Evolutionary conservation across 2,329 filamentous ascomycete genomes (phyloP), one percentile per base, ranked within the genome.

Genomic region (Aureobasidium sp.): DNA sequence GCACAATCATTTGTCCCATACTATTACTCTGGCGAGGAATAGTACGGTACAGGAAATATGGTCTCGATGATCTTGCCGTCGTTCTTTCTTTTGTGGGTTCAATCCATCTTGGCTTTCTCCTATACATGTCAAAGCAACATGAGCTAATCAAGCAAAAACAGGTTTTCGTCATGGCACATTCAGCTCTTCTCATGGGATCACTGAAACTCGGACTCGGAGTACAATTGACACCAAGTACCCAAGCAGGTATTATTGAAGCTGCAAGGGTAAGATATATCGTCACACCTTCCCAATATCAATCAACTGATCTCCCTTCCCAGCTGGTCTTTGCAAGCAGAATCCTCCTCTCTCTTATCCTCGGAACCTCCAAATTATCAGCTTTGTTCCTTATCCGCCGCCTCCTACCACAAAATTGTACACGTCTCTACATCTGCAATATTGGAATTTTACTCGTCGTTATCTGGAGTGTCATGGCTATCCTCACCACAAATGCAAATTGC

Each of bases 131-230:
- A 21, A 21, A 21, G 11, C 21, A 30, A 32, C 5, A n/a, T 3
- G 32, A 30, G 27, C 27, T 48, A 4, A 48, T 32, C 1, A 5
- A 2, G 9, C 21, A 21, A 21, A 36, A 13, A 4, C 32, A 59
- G 54, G 54, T 59, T 39, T 48, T 59, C 30, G 32, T 48, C 42
- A 48, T 59, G 7, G 34, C 54, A 48, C 54, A 59, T 48, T 59
- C 32, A 13, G 54, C 54, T 13, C 44, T 59, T 6, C 8, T 59
- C 4, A 59, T 48, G 34, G 54, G 42, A n/a, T 37, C 32, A 11
- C 42, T 59, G 2, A 10, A 48, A 13, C 27, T 48, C 3, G 54
- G 54, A 3, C 39, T 59, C 30, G 54, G 54, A 16, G 25, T 59
- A 2, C 3, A 7, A 1, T 59, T 48, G 54, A 39, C 42, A 21